Evolutionary conservation across 208 protist genomes (phyloP), one percentile per base, ranked within the genome.

Genomic region (Vickermania spadyakhi): DNA sequence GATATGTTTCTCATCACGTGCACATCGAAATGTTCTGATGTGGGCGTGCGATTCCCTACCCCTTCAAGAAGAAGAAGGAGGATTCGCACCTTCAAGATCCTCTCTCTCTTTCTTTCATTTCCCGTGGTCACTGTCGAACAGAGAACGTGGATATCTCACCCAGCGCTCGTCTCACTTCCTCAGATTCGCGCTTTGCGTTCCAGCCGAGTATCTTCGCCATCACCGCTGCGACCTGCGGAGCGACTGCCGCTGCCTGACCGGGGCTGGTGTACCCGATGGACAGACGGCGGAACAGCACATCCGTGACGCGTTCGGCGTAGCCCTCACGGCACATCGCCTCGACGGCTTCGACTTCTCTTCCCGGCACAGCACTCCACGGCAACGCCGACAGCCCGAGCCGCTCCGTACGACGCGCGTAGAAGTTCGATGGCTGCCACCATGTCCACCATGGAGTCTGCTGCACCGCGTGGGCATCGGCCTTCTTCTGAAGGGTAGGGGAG

Each of bases 231-330:
- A 67, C 26, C 28, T 59, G 50, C 0, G 41, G 2, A 23, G 42
- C 2, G 4, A 80, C 81, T 0, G 31, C 22, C 14, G 82, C 26
- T 0, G 88, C 84, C 56, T 92, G 68, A 1, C 60, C 75, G 0
- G 88, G 88, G 36, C 84, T 92, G 13, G 75, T 91, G 75, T 81
- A 92, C 25, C 66, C 82, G 5, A 83, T 62, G 45, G 77, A 78
- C 18, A 75, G 79, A 28, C 88, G 79, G 1, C 88, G 73, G 21
- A 81, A 72, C 1, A 94, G 13, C 1, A 94, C 64, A 56, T 94
- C 88, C 0, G 72, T 61, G 26, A 94, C 42, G n/a, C 74, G 75
- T 64, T 79, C 76, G 2, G 75, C 83, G 36, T 84, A 84, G 22
- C 66, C 72, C n/a, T 86, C 76, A 2, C 26, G 29, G 13, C 82